Base-by-base conservation (phyloP, 805 yeast species). In the Yarrowia sp. region DNA sequence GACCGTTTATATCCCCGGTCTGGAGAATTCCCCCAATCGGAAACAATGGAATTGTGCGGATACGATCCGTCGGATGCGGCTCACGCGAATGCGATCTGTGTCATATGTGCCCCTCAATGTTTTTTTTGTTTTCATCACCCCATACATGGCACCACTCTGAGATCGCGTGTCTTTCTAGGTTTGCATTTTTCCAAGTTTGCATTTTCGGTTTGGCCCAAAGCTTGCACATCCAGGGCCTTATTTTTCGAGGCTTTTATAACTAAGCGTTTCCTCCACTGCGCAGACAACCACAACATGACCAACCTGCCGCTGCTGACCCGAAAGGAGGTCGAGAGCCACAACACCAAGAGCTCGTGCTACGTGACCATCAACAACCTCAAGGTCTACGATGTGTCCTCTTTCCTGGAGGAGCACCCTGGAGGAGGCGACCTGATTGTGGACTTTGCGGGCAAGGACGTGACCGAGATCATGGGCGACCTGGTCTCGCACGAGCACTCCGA, bases 401-500 rank as follows among this genome's bases (percentile, higher is more conserved):
- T 88, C 66, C 68, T 87, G 31, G 85, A 84, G 25, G 89, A 84
- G 69, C 96, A 88, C 66, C 89, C 89, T 6, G 89, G 89, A 25
- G 89, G 89, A 8, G 80, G 73, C 16, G 82, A 82, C 56, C 78
- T 85, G 13, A 81, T 84, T 63, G 75, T 66, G 35, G 77, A 77
- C 27, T 69, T 70, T 58, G 71, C 72, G 31, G 73, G 74, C 61
- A 69, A 68, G 63, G 81, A 77, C 63, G 70, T 73, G 63, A 89
- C 97, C 9, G 83, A 82, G 60, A 84, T 90, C 51, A 81, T 93
- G 81, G 84, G 86, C 7, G 97, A 93, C 69, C 78, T 77, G 19
- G 76, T 76, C 3, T 78, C 86, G 35, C 97, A 92, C 72, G 84
- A 81, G 56, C 97, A 93, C 73, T 85, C 94, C 4, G 93, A 88